Evolutionary conservation across 2,329 filamentous ascomycete genomes (phyloP), one percentile per base, ranked within the genome.

Genomic region (Fusarium denticulatum): DNA sequence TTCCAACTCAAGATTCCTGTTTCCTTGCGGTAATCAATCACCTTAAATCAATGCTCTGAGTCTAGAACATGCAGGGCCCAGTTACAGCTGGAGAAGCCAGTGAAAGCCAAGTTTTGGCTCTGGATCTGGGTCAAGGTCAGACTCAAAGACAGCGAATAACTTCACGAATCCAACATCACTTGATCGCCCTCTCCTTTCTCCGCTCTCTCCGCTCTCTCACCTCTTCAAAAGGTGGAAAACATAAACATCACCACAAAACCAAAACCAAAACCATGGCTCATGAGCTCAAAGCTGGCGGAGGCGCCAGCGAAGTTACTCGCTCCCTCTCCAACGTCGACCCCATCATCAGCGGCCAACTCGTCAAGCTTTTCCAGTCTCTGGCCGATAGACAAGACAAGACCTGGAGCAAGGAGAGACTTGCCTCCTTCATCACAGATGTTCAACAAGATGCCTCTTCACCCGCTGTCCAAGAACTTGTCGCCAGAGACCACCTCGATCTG

Each of bases 341-440:
- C 9, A 76, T 82, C 12, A 74, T 86, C 36, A 73, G 86, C 42
- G 72, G 79, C 13, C 84, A 87, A 61, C 81, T 89, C 24, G 81
- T 84, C 73, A 82, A 81, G 62, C 82, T 89, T 58, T 89, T 86
- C 79, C 77, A 82, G 43, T 76, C 80, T 26, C 83, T 88, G 62
- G 84, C 83, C 65, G 83, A 83, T 56, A 73, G 79, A 15, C 78
- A 81, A 11, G 69, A 75, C 42, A 79, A 82, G 46, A 81, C 82
- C 40, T 90, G 88, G 88, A 82, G 82, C 60, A 80, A 79, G 42
- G 82, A 84, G 28, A 83, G 87, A 70, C 82, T 86, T 40, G 77
- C 81, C 39, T 79, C 83, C 26, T 90, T 90, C 64, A 70, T 88
- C 49, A 79, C 82, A 57, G 81, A 84, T 47, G 81, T 85, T 30